Evolutionary conservation across 352 stramenopile genomes (phyloP).

Genomic region (Peronospora farinosa): DNA sequence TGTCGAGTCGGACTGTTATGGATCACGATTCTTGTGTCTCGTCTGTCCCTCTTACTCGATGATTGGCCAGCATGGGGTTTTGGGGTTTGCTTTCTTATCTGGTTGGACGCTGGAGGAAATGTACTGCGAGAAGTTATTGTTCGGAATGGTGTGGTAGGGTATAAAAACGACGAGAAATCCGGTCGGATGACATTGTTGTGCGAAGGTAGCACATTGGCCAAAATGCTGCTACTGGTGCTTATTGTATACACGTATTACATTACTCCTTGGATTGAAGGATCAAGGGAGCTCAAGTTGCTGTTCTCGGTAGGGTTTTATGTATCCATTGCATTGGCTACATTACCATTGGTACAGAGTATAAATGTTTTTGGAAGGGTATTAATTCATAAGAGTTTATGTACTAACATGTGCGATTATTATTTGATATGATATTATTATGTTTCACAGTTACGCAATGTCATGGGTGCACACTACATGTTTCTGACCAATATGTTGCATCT

Average conservation of each 20-base stretch:
- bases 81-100: constrained; percentile 66
- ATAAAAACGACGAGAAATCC: constrained; percentile 53
- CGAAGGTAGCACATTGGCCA: constrained; percentile 59
- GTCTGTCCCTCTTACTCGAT: constrained; percentile 53
- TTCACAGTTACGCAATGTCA: constrained; percentile 53
- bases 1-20: constrained; percentile 61
- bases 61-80: constrained; percentile 69
- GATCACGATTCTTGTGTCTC: constrained; percentile 55
- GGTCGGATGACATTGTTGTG: constrained; percentile 58
- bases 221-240: constrained; percentile 60
- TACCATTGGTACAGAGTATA: constrained; percentile 43
- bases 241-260: constrained; percentile 76
- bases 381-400: constrained; percentile 1
- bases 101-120: constrained; percentile 60
- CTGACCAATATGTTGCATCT: constrained; percentile 64
- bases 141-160: constrained; percentile 51
- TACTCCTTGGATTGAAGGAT: constrained; percentile 42
- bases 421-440: background rate
- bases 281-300: constrained; percentile 43
- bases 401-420: background rate
- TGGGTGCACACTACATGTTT: constrained; percentile 76
- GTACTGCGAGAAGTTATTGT: constrained; percentile 62
- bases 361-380: background rate
- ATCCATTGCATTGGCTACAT: constrained; percentile 46
- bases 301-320: constrained; percentile 67